Percentiles rank a stretch among this genome's conserved stretches.
phyloP scores from a whole-genome alignment of 192 early-diverging fungal species.

The Gonapodya sp. region DNA sequence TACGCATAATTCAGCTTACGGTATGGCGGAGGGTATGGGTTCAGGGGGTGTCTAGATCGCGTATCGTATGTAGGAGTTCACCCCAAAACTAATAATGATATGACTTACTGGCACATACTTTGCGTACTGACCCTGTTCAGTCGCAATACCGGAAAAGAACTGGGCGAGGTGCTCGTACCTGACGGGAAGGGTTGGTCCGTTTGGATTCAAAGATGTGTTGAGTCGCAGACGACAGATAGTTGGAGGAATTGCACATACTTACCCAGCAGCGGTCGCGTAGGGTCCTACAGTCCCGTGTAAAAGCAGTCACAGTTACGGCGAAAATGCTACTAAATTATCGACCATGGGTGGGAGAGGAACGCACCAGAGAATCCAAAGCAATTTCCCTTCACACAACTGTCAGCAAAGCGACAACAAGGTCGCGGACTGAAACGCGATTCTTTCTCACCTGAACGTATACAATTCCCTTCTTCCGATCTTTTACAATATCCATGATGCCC shows the following conservation, averaged over 20 bases:
- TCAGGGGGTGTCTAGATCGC: not conserved
- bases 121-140: constrained; percentile 1
- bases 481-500: not conserved
- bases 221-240: not conserved
- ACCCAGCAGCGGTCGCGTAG: constrained; percentile 1
- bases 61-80: too few species aligned
- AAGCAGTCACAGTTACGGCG: not conserved
- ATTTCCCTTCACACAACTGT: too few species aligned
- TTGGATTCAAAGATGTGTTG: too few species aligned
- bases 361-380: not conserved
- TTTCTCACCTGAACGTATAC: constrained; percentile 5
- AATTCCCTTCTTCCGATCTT: not conserved
- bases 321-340: not conserved
- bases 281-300: not conserved
- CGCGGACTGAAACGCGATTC: too few species aligned
- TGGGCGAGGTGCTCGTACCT: constrained; percentile 9
- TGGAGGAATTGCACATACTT: not conserved
- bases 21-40: not conserved
- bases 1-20: not conserved
- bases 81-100: too few species aligned
- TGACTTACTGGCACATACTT: not conserved
- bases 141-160: not conserved
- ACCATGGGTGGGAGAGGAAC: not conserved
- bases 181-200: not conserved
- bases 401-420: too few species aligned